These are phyloP conservation scores for Trichoderma sp. DNA, from an alignment of 2,329 filamentous ascomycete genomes.

Conservation along the genomic window DNA sequence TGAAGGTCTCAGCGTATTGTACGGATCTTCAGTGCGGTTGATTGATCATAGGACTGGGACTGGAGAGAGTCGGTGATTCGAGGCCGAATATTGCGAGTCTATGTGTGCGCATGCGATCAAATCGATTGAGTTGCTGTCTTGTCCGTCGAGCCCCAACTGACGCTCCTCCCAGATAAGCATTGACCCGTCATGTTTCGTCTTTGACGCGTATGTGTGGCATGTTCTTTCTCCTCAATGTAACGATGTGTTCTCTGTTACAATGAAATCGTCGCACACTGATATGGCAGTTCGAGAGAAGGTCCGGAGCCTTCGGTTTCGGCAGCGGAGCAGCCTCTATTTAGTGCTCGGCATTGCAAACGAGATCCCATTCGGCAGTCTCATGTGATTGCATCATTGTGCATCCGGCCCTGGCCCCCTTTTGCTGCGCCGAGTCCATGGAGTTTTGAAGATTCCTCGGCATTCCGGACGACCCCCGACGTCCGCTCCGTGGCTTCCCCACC, in stretches of 20 bases:
- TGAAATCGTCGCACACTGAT: too few species aligned
- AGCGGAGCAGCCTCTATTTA: too few species aligned
- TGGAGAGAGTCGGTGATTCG: neutral
- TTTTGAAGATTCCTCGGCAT: conserved; percentile 1
- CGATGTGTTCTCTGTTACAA: too few species aligned
- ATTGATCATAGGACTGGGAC: neutral
- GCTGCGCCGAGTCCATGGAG: neutral
- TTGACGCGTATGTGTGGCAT: too few species aligned
- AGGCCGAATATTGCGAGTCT: neutral
- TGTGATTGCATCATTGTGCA: neutral
- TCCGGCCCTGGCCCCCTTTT: neutral
- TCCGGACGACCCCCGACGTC: neutral
- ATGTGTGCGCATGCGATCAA: neutral
- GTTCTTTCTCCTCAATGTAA: too few species aligned
- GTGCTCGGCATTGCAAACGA: too few species aligned
- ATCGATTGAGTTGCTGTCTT: neutral
- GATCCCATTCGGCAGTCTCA: too few species aligned
- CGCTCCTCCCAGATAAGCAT: too few species aligned
- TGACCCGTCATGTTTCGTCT: too few species aligned
- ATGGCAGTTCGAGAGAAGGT: too few species aligned
- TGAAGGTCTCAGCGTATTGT: neutral
- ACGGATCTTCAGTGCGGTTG: neutral
- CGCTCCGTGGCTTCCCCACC: neutral
- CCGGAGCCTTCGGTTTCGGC: too few species aligned
- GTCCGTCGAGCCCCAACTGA: neutral